phyloP scores from a whole-genome alignment of 139 green algal genomes.

The Volvox africanus region DNA sequence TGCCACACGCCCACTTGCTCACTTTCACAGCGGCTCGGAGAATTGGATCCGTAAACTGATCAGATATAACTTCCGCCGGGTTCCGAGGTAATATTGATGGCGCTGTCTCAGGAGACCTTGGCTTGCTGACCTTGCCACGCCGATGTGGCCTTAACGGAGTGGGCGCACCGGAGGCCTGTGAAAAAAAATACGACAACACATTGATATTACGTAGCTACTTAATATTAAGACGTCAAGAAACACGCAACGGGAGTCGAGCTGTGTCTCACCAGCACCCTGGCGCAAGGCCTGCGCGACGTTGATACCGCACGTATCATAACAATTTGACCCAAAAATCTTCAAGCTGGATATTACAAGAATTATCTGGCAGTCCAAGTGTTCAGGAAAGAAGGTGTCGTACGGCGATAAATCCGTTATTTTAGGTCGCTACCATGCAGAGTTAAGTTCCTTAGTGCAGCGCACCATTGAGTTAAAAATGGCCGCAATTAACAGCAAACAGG shows the following conservation, averaged over 20 bases:
- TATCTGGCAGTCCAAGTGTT: not conserved
- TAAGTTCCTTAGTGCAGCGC: no score
- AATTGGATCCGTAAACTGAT: constrained; percentile 46
- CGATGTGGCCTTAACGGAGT: not conserved
- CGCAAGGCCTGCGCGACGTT: not conserved
- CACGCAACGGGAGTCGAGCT: not conserved
- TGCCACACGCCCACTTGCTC: not conserved
- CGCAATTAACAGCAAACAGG: constrained; percentile 32
- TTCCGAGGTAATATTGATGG: not conserved
- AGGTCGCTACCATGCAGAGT: no score
- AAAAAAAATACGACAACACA: not conserved
- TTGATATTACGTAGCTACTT: not conserved
- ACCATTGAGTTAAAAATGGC: constrained; percentile 12
- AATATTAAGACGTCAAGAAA: not conserved
- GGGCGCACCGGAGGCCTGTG: constrained; percentile 10
- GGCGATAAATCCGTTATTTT: no score
- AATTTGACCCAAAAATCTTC: not conserved
- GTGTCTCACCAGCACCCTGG: not conserved
- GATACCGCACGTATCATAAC: not conserved
- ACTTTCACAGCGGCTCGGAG: constrained; percentile 49
- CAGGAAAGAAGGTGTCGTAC: no score
- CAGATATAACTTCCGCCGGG: constrained; percentile 17
- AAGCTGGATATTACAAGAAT: not conserved
- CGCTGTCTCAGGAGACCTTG: not conserved
- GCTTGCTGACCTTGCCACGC: not conserved